Conservation (phyloP, 306 rosid genomes). For the Casuarina equisetifolia region DNA sequence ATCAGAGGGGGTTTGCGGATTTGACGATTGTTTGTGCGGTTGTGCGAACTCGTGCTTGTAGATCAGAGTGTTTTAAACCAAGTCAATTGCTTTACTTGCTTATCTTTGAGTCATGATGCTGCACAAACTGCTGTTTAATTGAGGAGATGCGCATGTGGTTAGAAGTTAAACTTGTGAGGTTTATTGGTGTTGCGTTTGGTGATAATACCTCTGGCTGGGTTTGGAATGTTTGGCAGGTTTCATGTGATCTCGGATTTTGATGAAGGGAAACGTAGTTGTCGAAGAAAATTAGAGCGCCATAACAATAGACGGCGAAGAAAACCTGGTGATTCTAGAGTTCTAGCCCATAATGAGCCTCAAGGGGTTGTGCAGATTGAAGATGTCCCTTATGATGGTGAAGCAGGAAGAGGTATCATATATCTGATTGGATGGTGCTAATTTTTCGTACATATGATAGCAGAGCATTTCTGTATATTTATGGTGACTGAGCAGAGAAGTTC, state of each 20-base stretch:
- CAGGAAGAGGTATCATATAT: slow-evolving; percentile 54
- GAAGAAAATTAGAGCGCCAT: slow-evolving; percentile 92
- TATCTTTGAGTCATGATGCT: neutral
- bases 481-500: neutral
- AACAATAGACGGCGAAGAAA: slow-evolving; percentile 87
- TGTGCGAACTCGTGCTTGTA: neutral
- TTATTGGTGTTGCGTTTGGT: neutral
- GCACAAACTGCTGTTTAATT: neutral
- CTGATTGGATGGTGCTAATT: neutral
- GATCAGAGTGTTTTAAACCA: neutral
- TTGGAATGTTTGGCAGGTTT: slow-evolving; percentile 58
- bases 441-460: neutral
- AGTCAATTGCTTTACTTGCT: neutral
- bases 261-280: slow-evolving; percentile 94
- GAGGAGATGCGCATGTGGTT: neutral
- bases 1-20: neutral
- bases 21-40: neutral
- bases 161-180: neutral
- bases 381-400: slow-evolving; percentile 43
- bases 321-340: slow-evolving; percentile 40
- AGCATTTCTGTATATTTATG: neutral
- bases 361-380: slow-evolving; percentile 51
- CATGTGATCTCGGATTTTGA: slow-evolving; percentile 84
- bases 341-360: slow-evolving; percentile 44
- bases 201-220: slow-evolving; percentile 6